These are phyloP conservation scores for Gremmenia infestans DNA, from an alignment of 2,329 filamentous ascomycete genomes.

Conservation along the genomic window DNA sequence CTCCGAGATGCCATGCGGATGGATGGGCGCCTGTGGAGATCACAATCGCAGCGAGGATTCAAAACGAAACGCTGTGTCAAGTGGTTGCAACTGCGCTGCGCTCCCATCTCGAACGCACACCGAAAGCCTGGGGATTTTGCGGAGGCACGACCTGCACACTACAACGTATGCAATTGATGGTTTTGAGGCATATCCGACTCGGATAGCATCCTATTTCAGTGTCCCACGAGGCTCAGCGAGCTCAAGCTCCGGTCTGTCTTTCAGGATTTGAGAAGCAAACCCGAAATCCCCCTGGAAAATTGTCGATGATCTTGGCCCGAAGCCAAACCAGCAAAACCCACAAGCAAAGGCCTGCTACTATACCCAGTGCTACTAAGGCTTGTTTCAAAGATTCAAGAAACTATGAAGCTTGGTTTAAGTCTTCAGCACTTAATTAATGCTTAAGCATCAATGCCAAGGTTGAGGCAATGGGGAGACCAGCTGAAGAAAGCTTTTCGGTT, in stretches of 20 bases:
- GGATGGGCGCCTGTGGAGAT: background rate
- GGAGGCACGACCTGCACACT: too few relatives aligned
- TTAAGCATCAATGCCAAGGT: background rate
- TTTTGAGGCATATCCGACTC: background rate
- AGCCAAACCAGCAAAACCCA: background rate
- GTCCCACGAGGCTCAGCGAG: background rate
- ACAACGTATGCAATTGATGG: background rate
- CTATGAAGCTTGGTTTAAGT: background rate
- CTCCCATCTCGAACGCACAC: background rate
- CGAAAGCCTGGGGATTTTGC: background rate
- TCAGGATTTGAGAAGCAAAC: background rate
- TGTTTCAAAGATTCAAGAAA: background rate
- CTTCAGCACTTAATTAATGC: background rate
- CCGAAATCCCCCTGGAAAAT: background rate
- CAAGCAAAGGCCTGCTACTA: too few relatives aligned
- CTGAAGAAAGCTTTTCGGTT: background rate
- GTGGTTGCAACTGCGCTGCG: background rate
- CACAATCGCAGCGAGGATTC: background rate
- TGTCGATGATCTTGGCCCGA: background rate
- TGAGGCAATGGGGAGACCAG: background rate
- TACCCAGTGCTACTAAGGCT: background rate
- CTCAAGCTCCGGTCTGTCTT: background rate
- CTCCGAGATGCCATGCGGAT: background rate
- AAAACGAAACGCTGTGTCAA: constrained; percentile 7
- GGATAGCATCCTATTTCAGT: background rate